Conservation (phyloP, 2,329 filamentous ascomycete species). For the Aspergillus sp. region DNA sequence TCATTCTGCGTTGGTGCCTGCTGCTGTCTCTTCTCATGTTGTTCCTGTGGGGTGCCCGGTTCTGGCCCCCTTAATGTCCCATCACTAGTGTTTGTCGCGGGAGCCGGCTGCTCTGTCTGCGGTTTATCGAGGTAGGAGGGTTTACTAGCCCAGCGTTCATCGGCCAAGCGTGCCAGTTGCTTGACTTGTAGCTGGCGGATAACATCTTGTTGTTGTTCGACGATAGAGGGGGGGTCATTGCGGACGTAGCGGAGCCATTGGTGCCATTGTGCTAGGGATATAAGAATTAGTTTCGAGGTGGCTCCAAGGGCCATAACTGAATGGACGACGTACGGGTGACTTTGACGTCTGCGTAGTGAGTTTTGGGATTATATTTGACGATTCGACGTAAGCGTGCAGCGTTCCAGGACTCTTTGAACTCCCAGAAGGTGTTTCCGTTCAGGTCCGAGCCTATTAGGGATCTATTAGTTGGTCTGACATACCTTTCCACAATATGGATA, state of each 20-base stretch:
- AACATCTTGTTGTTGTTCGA: conserved; percentile 53
- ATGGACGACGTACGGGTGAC: conserved; percentile 44
- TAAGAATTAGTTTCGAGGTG: conserved; percentile 8
- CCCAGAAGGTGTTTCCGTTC: conserved; percentile 58
- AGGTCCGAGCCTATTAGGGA: conserved; percentile 48
- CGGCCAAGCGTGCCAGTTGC: conserved; percentile 50
- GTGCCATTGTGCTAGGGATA: conserved; percentile 53
- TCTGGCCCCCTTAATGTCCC: conserved; percentile 28
- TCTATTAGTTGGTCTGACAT: conserved; percentile 7
- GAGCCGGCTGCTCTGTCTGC: conserved; percentile 40
- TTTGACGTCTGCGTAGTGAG: conserved; percentile 52
- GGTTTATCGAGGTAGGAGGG: conserved; percentile 52
- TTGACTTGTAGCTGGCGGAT: conserved; percentile 51
- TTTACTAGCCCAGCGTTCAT: conserved; percentile 54
- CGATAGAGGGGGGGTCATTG: conserved; percentile 45
- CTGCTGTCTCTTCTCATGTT: too few relatives aligned
- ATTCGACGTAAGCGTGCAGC: conserved; percentile 49
- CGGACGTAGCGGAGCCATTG: conserved; percentile 60
- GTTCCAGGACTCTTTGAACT: conserved; percentile 53
- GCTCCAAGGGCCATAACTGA: neutral
- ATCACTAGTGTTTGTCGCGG: conserved; percentile 38
- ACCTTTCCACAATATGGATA: neutral
- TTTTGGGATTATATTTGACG: conserved; percentile 46
- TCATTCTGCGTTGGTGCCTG: neutral
- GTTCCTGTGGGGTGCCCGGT: conserved; percentile 6